Percentiles rank a stretch among this genome's conserved stretches.
Evolutionary conservation across 345 rosid genomes (phyloP).

Genomic region (Laguncularia racemosa): DNA sequence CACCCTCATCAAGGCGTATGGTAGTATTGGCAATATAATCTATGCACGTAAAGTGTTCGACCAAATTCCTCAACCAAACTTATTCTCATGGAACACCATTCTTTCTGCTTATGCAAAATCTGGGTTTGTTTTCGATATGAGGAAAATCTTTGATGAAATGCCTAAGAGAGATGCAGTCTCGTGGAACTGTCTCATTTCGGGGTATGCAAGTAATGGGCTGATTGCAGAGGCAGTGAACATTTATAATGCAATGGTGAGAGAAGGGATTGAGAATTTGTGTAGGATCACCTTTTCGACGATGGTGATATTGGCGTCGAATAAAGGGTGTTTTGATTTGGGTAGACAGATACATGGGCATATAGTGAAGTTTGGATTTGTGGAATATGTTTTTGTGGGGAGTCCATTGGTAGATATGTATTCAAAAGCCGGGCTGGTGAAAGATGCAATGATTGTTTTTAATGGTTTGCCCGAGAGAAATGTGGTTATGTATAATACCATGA

Average conservation of each 20-base stretch:
- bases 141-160: conserved; percentile 41
- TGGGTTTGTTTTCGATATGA: conserved; percentile 47
- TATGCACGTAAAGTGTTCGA: conserved; percentile 74
- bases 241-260: conserved; percentile 60
- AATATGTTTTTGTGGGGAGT: conserved; percentile 54
- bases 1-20: conserved; percentile 38
- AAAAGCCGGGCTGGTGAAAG: conserved; percentile 45
- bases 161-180: conserved; percentile 63
- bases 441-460: conserved; percentile 56
- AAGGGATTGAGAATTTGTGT: conserved; percentile 37
- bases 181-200: conserved; percentile 79
- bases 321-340: conserved; percentile 40
- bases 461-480: conserved; percentile 41
- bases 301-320: conserved; percentile 50
- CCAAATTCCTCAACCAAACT: conserved; percentile 44
- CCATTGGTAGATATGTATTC: conserved; percentile 84
- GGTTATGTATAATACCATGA: conserved; percentile 66
- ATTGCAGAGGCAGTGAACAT: conserved; percentile 43
- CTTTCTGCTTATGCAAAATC: conserved; percentile 71
- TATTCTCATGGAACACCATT: conserved; percentile 76
- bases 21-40: conserved; percentile 26
- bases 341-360: conserved; percentile 73
- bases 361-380: conserved; percentile 57
- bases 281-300: conserved; percentile 72
- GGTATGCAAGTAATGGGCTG: conserved; percentile 43